Evolutionary conservation across 2,329 filamentous ascomycete genomes (phyloP), one percentile per base, ranked within the genome.

Genomic region (Cadophora malorum): DNA sequence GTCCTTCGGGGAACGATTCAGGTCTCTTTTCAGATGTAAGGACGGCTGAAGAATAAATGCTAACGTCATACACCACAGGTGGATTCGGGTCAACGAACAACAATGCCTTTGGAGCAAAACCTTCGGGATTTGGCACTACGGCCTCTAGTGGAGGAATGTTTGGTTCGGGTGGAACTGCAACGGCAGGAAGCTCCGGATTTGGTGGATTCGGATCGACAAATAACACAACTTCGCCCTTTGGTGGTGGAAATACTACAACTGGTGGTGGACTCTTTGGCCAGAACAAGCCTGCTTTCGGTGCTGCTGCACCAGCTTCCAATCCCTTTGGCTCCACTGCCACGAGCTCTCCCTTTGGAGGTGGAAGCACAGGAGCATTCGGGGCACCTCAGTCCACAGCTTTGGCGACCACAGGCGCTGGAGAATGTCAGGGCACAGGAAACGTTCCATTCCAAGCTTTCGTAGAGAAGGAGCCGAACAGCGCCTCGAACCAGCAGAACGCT

Each of bases 401-500:
- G 53, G 84, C 85, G 53, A 61, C 52, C 12, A 74, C 73, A 53
- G 81, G 79, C 62, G 79, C 83, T 23, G 85, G 84, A 59, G 86
- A 90, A 69, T 86, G 87, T 68, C 86, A 89, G 31, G 93, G 93
- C 67, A 95, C 92, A 10, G 90, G 84, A 16, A 82, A 85, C 3
- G 84, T 86, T n/a, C 85, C 89, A 5, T 96, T 95, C 80, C 81
- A 86, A 69, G 83, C 92, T 0, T 85, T 87, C 58, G 81, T 84
- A 23, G 93, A 96, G 81, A 96, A 95, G 79, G 93, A 96, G 76
- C 80, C 83, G 3, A 87, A 85, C 52, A 85, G 81, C 72, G 79
- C 79, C 21, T 78, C 81, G n/a, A 84, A 80, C 65, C 76, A 85
- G 74, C 81, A 72, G 87, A 81, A 91, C 76, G 85, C 90, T 4